phyloP scores from a whole-genome alignment of 2,329 filamentous ascomycete genomes.

The Colletotrichum graminicola region DNA sequence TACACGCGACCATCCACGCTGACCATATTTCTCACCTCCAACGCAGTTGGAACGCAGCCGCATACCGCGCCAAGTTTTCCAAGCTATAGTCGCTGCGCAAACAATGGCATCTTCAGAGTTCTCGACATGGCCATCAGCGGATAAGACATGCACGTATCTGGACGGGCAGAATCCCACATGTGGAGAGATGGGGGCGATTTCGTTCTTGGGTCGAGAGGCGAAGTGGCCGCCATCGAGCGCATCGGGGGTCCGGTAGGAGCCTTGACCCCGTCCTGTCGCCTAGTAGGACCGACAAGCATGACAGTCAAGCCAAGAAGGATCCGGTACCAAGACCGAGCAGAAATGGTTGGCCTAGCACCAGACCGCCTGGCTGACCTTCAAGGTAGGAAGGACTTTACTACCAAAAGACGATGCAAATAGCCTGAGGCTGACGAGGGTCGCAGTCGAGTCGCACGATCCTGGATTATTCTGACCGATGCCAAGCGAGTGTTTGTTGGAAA shows the following conservation, averaged over 20 bases:
- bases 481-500: not conserved
- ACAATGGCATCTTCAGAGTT: not conserved
- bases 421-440: not conserved
- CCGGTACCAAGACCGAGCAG: constrained; percentile 1
- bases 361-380: constrained; percentile 8
- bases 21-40: constrained; percentile 2
- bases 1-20: not conserved
- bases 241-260: not conserved
- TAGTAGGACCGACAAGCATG: not conserved
- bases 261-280: not conserved
- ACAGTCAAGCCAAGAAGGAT: constrained; percentile 8
- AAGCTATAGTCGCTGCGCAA: constrained; percentile 8
- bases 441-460: not conserved
- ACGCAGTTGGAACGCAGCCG: constrained; percentile 7
- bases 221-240: not conserved
- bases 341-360: constrained; percentile 1
- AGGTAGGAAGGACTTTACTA: not conserved
- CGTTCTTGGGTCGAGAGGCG: not conserved
- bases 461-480: not conserved
- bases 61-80: constrained; percentile 4
- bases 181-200: not conserved
- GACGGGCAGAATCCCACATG: not conserved
- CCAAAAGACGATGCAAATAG: not conserved
- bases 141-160: constrained; percentile 1
- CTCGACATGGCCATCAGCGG: not conserved